These are phyloP conservation scores for Russula sp. DNA, from an alignment of 768 basidiomycete genomes.

Conservation along the genomic window DNA sequence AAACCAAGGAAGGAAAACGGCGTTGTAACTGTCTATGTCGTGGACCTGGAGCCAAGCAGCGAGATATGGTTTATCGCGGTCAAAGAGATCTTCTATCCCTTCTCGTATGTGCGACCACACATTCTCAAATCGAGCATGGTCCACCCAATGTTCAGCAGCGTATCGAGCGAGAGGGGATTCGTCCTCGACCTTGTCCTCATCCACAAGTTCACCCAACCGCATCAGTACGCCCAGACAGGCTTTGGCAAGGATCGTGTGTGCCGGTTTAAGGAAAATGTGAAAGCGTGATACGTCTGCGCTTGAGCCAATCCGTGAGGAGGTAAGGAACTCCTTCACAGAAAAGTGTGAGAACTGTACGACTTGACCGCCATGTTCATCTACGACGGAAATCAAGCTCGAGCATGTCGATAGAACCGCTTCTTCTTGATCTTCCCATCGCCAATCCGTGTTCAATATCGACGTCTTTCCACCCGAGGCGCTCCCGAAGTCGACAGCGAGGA, in stretches of 20 bases:
- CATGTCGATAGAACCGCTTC: neutral
- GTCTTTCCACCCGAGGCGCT: neutral
- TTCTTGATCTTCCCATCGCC: conserved; percentile 6
- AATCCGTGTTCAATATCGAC: conserved; percentile 1
- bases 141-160: neutral
- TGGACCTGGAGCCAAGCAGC: neutral
- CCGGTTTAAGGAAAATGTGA: neutral
- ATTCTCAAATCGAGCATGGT: neutral
- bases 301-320: neutral
- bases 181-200: neutral
- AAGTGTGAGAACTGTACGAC: conserved; percentile 1
- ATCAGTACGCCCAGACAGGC: neutral
- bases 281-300: neutral
- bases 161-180: neutral
- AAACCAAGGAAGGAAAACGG: no score
- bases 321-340: conserved; percentile 12
- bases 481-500: conserved; percentile 5
- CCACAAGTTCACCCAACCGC: neutral
- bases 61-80: neutral
- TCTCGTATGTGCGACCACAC: neutral
- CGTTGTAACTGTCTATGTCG: no score
- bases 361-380: neutral
- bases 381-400: neutral
- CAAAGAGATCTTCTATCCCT: neutral
- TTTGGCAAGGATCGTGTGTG: neutral